Evolutionary conservation across 768 basidiomycete species (phyloP).

Genomic region (Dioszegia crocea): DNA sequence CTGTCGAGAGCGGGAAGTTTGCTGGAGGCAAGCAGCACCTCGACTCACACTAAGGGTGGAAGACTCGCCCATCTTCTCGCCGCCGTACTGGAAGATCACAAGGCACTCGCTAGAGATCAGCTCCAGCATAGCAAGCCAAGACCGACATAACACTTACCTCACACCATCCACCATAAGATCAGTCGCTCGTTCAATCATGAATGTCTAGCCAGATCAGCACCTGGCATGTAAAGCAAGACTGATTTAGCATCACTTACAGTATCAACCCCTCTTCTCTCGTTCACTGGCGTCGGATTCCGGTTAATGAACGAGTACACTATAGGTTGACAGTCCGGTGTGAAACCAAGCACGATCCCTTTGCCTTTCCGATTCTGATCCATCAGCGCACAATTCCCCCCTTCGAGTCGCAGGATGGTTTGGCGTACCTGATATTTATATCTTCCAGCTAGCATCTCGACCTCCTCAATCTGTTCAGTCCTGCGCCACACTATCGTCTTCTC

Average conservation of each 20-base stretch:
- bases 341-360: conserved; percentile 40
- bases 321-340: conserved; percentile 31
- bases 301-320: conserved; percentile 44
- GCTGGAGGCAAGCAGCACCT: too few species aligned
- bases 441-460: conserved; percentile 34
- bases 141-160: conserved; percentile 24
- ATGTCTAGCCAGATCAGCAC: conserved; percentile 24
- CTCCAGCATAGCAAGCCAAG: not conserved
- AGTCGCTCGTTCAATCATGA: conserved; percentile 41
- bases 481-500: conserved; percentile 40
- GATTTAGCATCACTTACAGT: conserved; percentile 15
- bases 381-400: not conserved
- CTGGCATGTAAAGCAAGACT: not conserved
- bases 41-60: conserved; percentile 5
- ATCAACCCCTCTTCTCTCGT: conserved; percentile 29
- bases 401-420: not conserved
- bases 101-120: not conserved
- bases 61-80: conserved; percentile 5
- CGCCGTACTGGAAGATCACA: conserved; percentile 7
- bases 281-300: conserved; percentile 29
- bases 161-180: conserved; percentile 46
- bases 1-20: not conserved
- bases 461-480: conserved; percentile 37
- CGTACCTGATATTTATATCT: conserved; percentile 5
- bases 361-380: conserved; percentile 28